phyloP scores from a whole-genome alignment of 78 protist genomes.

The Chrysochromulina tobinii region DNA sequence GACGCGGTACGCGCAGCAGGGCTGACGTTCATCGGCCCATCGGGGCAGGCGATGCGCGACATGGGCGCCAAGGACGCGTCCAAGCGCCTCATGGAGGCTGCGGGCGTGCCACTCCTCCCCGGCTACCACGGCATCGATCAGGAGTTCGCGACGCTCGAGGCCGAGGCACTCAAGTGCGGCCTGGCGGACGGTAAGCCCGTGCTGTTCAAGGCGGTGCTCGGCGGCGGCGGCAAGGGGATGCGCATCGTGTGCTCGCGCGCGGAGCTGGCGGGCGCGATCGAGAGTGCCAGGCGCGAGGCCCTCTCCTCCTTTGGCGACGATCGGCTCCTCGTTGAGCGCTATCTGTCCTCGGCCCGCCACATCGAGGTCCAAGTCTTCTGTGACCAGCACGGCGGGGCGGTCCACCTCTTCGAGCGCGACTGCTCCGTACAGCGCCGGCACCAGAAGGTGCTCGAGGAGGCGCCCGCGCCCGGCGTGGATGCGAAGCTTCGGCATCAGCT shows the following conservation, averaged over 20 bases:
- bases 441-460: slow-evolving; percentile 83
- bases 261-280: not conserved
- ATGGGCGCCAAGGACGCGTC: slow-evolving; percentile 17
- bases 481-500: slow-evolving; percentile 73
- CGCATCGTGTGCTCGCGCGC: slow-evolving; percentile 50
- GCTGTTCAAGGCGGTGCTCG: slow-evolving; percentile 94
- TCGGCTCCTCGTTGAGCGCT: slow-evolving; percentile 89
- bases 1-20: not conserved
- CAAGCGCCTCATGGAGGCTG: slow-evolving; percentile 1
- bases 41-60: not conserved
- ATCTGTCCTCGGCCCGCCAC: slow-evolving; percentile 93
- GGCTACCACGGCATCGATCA: slow-evolving; percentile 10
- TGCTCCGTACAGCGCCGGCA: slow-evolving; percentile 94
- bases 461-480: slow-evolving; percentile 60
- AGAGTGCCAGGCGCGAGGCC: slow-evolving; percentile 23
- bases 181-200: not conserved
- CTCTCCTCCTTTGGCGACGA: slow-evolving; percentile 86
- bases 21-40: slow-evolving; percentile 1
- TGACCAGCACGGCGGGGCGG: slow-evolving; percentile 77
- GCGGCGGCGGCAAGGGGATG: slow-evolving; percentile 98
- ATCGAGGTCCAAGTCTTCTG: slow-evolving; percentile 93
- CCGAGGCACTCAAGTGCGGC: not conserved
- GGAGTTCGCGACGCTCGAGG: not conserved
- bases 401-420: slow-evolving; percentile 86
- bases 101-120: slow-evolving; percentile 12